phyloP scores from a whole-genome alignment of 2,329 filamentous ascomycete species.

The Chalaropsis thielavioides region DNA sequence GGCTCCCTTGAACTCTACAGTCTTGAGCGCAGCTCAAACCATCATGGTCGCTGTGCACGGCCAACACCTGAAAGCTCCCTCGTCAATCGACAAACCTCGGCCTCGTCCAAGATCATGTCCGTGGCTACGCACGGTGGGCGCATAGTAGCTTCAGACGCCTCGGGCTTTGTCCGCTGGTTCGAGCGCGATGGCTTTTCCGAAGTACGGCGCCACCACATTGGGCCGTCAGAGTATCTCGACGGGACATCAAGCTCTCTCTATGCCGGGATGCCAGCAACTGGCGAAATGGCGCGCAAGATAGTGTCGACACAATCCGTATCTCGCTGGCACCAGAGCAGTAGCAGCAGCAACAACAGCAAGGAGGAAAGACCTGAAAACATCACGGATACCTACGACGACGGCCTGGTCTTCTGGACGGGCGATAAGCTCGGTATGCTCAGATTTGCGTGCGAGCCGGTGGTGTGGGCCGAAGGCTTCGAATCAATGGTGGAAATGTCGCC shows the following conservation, averaged over 20 bases:
- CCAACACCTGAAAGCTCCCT: background rate
- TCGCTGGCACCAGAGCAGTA: constrained; percentile 19
- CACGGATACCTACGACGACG: constrained; percentile 38
- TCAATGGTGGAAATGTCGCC: constrained; percentile 29
- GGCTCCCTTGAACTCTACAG: constrained; percentile 82
- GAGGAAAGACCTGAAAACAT: background rate
- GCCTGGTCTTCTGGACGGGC: constrained; percentile 76
- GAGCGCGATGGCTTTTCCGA: constrained; percentile 66
- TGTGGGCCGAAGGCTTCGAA: constrained; percentile 38
- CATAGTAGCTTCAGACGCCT: constrained; percentile 69
- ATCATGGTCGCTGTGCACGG: background rate
- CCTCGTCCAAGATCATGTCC: constrained; percentile 65
- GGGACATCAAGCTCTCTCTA: constrained; percentile 35
- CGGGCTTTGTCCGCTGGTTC: constrained; percentile 77
- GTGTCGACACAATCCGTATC: constrained; percentile 40
- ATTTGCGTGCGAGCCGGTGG: constrained; percentile 41
- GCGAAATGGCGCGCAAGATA: constrained; percentile 70
- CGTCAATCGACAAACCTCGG: constrained; percentile 66
- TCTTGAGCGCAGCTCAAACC: constrained; percentile 26
- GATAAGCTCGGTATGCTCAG: constrained; percentile 62
- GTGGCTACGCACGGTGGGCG: constrained; percentile 69
- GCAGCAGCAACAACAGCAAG: too few species aligned
- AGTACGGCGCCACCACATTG: constrained; percentile 39
- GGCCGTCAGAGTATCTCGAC: constrained; percentile 34
- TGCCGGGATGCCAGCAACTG: constrained; percentile 37